Evolutionary conservation across 2,329 filamentous ascomycete species (phyloP).

Genomic region (Didymosphaeria variabile): DNA sequence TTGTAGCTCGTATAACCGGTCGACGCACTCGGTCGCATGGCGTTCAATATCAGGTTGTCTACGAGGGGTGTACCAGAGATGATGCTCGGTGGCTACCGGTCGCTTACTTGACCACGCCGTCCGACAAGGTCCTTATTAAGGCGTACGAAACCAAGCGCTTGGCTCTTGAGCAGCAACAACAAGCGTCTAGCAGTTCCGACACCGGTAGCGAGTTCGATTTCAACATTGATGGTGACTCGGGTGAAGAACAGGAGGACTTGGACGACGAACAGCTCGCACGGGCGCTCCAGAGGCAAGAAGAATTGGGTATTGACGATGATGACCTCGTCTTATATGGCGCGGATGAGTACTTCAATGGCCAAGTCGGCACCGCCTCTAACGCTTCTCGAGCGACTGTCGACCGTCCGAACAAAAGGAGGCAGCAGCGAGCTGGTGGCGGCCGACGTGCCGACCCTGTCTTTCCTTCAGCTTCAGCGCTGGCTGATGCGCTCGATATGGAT

Average conservation of each 20-base stretch:
- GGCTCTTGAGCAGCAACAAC: slow-evolving; percentile 2
- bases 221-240: slow-evolving; percentile 46
- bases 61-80: slow-evolving; percentile 54
- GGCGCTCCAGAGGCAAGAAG: slow-evolving; percentile 68
- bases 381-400: slow-evolving; percentile 27
- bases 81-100: slow-evolving; percentile 61
- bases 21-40: slow-evolving; percentile 57
- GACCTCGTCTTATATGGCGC: slow-evolving; percentile 67
- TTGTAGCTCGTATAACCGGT: slow-evolving; percentile 55
- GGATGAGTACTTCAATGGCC: slow-evolving; percentile 52
- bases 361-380: slow-evolving; percentile 18
- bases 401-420: slow-evolving; percentile 38
- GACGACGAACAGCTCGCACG: slow-evolving; percentile 69
- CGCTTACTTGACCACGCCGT: slow-evolving; percentile 31
- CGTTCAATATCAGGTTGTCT: slow-evolving; percentile 62
- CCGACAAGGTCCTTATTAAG: slow-evolving; percentile 38
- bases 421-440: slow-evolving; percentile 26
- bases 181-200: slow-evolving; percentile 26
- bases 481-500: slow-evolving; percentile 66
- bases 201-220: slow-evolving; percentile 25
- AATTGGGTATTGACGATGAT: slow-evolving; percentile 68
- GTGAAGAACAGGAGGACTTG: slow-evolving; percentile 52
- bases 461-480: slow-evolving; percentile 64
- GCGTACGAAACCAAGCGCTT: slow-evolving; percentile 32
- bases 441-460: slow-evolving; percentile 49